Evolutionary conservation across 129 eudicot genomes (phyloP).

Genomic region (Arctium lappa): DNA sequence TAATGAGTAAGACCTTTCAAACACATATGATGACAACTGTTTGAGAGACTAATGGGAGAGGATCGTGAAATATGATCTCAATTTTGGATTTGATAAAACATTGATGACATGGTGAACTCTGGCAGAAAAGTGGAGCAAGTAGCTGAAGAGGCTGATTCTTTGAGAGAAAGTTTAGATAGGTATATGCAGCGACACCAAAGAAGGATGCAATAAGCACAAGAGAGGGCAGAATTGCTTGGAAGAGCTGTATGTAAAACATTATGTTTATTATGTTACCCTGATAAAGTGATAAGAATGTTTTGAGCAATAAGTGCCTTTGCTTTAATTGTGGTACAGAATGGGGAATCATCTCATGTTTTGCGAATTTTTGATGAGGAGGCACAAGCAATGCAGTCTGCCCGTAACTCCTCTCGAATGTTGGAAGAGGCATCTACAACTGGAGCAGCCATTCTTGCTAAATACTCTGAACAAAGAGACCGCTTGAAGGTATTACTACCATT

Average conservation of each 20-base stretch:
- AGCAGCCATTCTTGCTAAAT: constrained; percentile 81
- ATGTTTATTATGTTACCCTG: neutral
- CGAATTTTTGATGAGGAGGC: constrained; percentile 94
- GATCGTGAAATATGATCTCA: neutral
- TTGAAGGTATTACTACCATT: neutral
- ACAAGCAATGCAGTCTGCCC: constrained; percentile 94
- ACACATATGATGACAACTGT: constrained; percentile 6
- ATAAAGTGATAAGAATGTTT: neutral
- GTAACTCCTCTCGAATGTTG: constrained; percentile 58
- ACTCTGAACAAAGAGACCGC: constrained; percentile 58
- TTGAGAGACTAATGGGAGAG: neutral
- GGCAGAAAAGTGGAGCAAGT: constrained; percentile 93
- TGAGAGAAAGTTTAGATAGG: constrained; percentile 82
- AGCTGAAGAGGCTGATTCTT: constrained; percentile 84
- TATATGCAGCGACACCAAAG: constrained; percentile 63
- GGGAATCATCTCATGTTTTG: constrained; percentile 88
- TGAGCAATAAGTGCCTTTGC: neutral
- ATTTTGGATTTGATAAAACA: neutral
- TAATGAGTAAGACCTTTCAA: neutral
- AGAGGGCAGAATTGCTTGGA: constrained; percentile 92
- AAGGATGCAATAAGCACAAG: constrained; percentile 83
- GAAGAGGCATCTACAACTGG: constrained; percentile 85
- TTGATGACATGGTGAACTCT: constrained; percentile 16
- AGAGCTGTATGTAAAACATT: constrained; percentile 64
- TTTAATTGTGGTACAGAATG: constrained; percentile 50